Evolutionary conservation across 148 eudicot species (phyloP).

Genomic region (Dianthus caryophyllus): DNA sequence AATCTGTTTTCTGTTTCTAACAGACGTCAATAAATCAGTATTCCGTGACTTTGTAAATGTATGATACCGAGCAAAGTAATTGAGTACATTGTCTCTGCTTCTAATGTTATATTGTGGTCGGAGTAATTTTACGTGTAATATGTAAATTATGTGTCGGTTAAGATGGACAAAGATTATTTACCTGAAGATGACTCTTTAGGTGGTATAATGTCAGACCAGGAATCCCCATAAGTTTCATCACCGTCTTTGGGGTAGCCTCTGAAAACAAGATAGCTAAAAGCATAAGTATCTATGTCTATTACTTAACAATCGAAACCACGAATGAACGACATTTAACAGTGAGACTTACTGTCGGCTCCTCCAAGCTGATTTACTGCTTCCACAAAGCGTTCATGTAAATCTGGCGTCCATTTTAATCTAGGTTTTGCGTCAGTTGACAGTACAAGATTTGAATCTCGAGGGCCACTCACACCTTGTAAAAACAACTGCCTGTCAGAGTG

Average conservation of each 20-base stretch:
- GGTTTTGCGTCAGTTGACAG: conserved; percentile 95
- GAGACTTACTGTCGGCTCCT: conserved; percentile 83
- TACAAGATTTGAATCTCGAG: conserved; percentile 70
- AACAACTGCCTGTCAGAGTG: conserved; percentile 70
- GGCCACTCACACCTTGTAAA: conserved; percentile 58
- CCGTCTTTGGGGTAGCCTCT: conserved; percentile 96
- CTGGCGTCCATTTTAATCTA: conserved; percentile 87
- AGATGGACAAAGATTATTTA: conserved; percentile 18
- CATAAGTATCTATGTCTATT: conserved; percentile 13
- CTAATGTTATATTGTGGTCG: too few relatives aligned
- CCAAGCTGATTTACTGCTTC: conserved; percentile 95
- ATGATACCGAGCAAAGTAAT: too few relatives aligned
- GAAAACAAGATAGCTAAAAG: conserved; percentile 27
- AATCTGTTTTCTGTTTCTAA: background rate
- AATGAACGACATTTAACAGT: background rate
- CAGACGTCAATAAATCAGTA: too few relatives aligned
- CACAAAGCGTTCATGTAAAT: conserved; percentile 77
- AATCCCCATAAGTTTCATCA: conserved; percentile 89
- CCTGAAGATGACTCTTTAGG: conserved; percentile 96
- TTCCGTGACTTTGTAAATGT: too few relatives aligned
- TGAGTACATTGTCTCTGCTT: too few relatives aligned
- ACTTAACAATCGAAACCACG: background rate
- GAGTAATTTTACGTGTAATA: background rate
- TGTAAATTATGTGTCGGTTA: background rate
- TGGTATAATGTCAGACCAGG: conserved; percentile 91